phyloP scores from a whole-genome alignment of 192 early-diverging fungal genomes.

The Rhizoclosmatium globosum region DNA sequence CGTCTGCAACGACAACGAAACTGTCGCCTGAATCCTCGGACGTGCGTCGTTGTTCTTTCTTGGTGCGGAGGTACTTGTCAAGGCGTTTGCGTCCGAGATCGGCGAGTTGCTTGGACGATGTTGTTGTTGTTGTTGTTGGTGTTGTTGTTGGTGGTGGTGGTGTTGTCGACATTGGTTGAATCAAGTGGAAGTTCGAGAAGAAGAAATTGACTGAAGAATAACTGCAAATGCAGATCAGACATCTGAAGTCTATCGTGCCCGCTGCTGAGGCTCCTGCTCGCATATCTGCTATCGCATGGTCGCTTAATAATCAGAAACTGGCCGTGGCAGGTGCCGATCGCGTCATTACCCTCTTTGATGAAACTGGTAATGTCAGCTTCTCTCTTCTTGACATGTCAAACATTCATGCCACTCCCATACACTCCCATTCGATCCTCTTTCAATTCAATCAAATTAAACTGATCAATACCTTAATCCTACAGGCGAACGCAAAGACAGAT shows the following conservation, averaged over 20 bases:
- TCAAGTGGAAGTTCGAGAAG: too few species aligned
- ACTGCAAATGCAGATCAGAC: conserved; percentile 52
- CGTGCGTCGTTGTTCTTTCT: not conserved
- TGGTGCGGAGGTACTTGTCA: not conserved
- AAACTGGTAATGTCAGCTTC: conserved; percentile 47
- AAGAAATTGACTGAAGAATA: not conserved
- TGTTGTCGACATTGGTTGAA: not conserved
- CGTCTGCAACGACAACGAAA: too few species aligned
- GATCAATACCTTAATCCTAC: not conserved
- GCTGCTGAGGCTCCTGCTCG: conserved; percentile 48
- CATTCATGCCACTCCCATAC: not conserved
- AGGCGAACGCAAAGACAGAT: conserved; percentile 69
- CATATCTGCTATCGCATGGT: conserved; percentile 63
- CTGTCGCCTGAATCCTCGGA: conserved; percentile 3
- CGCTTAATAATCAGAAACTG: conserved; percentile 67
- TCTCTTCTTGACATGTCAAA: not conserved
- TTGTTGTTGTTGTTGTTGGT: too few species aligned
- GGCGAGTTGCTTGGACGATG: not conserved
- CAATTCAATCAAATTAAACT: not conserved
- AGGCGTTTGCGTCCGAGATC: conserved; percentile 17
- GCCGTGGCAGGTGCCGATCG: conserved; percentile 62
- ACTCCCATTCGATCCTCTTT: not conserved
- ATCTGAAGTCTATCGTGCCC: conserved; percentile 61
- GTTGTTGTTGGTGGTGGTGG: not conserved
- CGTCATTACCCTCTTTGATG: conserved; percentile 68